A percentile compares a stretch with the other conserved stretches of the same genome.
phyloP scores from a whole-genome alignment of 306 rosid species.

The Castanopsis chinensis region DNA sequence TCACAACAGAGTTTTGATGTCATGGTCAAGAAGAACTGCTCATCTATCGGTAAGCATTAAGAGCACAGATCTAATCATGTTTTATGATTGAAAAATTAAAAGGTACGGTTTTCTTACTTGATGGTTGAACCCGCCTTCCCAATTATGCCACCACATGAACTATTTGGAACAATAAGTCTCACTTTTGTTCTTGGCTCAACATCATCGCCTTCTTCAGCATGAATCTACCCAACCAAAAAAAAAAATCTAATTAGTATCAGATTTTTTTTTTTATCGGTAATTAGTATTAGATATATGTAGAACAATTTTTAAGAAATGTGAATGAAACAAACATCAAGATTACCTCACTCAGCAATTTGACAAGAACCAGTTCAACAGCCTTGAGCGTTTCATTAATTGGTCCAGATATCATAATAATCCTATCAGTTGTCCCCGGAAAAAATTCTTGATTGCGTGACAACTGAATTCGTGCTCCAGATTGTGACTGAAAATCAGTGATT shows the following conservation, averaged over 20 bases:
- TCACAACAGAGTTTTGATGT: not conserved
- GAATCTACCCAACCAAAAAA: constrained; percentile 50
- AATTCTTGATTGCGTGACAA: constrained; percentile 94
- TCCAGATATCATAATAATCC: constrained; percentile 98
- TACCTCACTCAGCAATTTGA: constrained; percentile 96
- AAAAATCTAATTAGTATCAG: constrained; percentile 19
- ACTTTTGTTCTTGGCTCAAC: constrained; percentile 84
- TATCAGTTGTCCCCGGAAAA: constrained; percentile 97
- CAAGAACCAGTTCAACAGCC: constrained; percentile 88
- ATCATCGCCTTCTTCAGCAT: constrained; percentile 77
- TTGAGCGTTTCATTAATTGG: constrained; percentile 65
- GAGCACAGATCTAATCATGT: constrained; percentile 4
- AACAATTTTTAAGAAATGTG: constrained; percentile 9
- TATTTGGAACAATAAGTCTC: constrained; percentile 90
- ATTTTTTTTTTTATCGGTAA: not conserved
- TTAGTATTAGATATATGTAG: constrained; percentile 21
- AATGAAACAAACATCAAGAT: constrained; percentile 21
- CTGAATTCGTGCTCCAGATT: constrained; percentile 98
- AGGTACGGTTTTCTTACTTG: constrained; percentile 52
- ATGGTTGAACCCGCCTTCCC: constrained; percentile 99
- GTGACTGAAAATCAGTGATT: constrained; percentile 97
- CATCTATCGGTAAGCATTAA: constrained; percentile 3
- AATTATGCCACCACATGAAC: constrained; percentile 98
- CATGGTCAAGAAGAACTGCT: not conserved
- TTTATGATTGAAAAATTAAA: constrained; percentile 2